Percentiles rank a stretch among this genome's conserved stretches.
phyloP scores from a whole-genome alignment of 2,329 filamentous ascomycete species.

The Plenodomus lindquistii region DNA sequence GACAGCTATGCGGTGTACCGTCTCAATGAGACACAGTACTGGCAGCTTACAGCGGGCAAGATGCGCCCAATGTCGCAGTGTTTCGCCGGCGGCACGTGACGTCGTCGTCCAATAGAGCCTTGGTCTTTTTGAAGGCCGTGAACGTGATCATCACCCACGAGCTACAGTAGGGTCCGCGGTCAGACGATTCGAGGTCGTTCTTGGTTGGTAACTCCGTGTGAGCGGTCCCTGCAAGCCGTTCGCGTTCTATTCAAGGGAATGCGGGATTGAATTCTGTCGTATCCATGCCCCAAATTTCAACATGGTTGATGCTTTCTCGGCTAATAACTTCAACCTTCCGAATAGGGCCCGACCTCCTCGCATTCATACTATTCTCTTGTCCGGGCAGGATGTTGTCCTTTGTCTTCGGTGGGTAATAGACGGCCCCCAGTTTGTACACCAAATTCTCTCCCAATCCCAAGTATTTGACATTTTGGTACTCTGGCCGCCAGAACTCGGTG shows the following conservation, averaged over 20 bases:
- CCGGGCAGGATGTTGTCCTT: slow-evolving; percentile 7
- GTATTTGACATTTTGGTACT: slow-evolving; percentile 42
- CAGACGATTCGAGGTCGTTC: too few species aligned
- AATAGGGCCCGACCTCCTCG: slow-evolving; percentile 30
- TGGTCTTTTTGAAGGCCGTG: too few species aligned
- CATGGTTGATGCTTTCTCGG: slow-evolving; percentile 44
- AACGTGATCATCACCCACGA: too few species aligned
- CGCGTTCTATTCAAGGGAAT: slow-evolving; percentile 26
- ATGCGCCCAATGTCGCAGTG: too few species aligned
- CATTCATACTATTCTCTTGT: slow-evolving; percentile 30
- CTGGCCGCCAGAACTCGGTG: slow-evolving; percentile 39
- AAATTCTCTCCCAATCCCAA: slow-evolving; percentile 45
- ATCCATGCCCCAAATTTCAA: slow-evolving; percentile 54
- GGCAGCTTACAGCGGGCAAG: too few species aligned
- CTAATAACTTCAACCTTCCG: slow-evolving; percentile 37
- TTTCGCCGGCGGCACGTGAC: too few species aligned
- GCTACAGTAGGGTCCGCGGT: too few species aligned
- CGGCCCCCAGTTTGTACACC: slow-evolving; percentile 44
- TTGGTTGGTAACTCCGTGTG: too few species aligned
- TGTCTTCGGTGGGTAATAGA: slow-evolving; percentile 27
- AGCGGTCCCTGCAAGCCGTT: too few species aligned
- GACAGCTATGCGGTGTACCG: too few species aligned
- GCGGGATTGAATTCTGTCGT: slow-evolving; percentile 34
- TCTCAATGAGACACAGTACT: too few species aligned
- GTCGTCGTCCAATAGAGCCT: too few species aligned